These are phyloP conservation scores for Auxenochlorella pyrenoidosa DNA, from an alignment of 139 green algal species.

Conservation along the genomic window DNA sequence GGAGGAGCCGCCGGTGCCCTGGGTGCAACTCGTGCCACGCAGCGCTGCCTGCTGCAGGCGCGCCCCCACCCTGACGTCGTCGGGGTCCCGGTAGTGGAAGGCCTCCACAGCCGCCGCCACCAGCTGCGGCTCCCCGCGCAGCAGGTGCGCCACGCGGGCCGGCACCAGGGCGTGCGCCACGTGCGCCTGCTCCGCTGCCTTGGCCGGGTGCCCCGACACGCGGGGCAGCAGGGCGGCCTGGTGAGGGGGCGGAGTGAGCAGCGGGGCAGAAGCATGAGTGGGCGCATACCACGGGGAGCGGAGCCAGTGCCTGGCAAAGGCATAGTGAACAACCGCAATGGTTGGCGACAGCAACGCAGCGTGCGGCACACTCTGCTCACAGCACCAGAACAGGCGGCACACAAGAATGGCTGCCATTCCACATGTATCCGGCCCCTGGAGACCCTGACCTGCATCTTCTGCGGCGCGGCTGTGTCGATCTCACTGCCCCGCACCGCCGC, in stretches of 20 bases:
- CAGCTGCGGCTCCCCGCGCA: slow-evolving; percentile 69
- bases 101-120: slow-evolving; percentile 69
- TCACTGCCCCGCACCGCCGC: slow-evolving; percentile 41
- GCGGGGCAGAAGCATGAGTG: neutral
- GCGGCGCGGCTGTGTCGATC: slow-evolving; percentile 24
- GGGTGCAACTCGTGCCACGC: too few species aligned
- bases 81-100: slow-evolving; percentile 64
- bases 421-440: too few species aligned
- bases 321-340: neutral
- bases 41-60: too few species aligned
- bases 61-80: slow-evolving; percentile 52
- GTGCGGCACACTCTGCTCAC: too few species aligned
- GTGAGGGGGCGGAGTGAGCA: neutral
- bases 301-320: neutral
- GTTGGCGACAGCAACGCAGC: too few species aligned
- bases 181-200: slow-evolving; percentile 51
- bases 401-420: too few species aligned
- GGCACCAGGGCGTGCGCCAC: slow-evolving; percentile 58
- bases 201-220: slow-evolving; percentile 42
- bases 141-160: slow-evolving; percentile 49
- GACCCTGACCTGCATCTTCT: slow-evolving; percentile 13
- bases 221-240: slow-evolving; percentile 13
- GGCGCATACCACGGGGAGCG: neutral
- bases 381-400: too few species aligned
- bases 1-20: too few species aligned